Evolutionary conservation across 2,329 filamentous ascomycete species (phyloP).

Genomic region (Lecanicillium sp.): DNA sequence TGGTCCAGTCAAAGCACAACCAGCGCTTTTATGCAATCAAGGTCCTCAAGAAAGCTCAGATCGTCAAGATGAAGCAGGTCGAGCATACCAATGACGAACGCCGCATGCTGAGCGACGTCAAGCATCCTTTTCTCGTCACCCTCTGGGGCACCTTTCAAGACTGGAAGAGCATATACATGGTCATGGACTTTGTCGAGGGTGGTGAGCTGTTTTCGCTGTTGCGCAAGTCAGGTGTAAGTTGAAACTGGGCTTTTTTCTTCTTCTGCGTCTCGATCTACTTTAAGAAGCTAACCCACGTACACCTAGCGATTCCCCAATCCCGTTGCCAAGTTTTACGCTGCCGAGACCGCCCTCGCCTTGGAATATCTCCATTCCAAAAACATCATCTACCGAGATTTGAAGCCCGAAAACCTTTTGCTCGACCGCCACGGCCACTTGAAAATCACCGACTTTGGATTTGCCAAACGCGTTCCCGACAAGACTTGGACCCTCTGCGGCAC

Average conservation of each 20-base stretch:
- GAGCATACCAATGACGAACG: conserved; percentile 99
- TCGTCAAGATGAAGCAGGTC: conserved; percentile 99
- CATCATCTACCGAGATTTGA: conserved; percentile 96
- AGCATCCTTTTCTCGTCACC: conserved; percentile 95
- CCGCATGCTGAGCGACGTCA: conserved; percentile 90
- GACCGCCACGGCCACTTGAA: conserved; percentile 92
- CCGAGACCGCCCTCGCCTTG: conserved; percentile 88
- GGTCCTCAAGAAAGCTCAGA: conserved; percentile 95
- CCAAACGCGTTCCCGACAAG: conserved; percentile 96
- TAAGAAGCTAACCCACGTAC: not conserved
- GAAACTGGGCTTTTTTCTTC: not conserved
- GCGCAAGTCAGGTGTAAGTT: conserved; percentile 77
- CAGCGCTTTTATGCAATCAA: conserved; percentile 97
- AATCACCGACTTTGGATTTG: conserved; percentile 97
- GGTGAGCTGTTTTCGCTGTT: conserved; percentile 94
- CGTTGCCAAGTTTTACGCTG: conserved; percentile 97
- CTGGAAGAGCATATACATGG: conserved; percentile 94
- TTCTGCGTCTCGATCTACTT: not conserved
- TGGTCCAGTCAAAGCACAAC: conserved; percentile 97
- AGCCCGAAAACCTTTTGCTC: conserved; percentile 86
- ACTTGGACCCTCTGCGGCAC: conserved; percentile 98
- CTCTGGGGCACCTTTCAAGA: conserved; percentile 99
- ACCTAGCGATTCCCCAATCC: conserved; percentile 93
- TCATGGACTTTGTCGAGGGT: conserved; percentile 99
- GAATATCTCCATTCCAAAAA: conserved; percentile 92